Base-by-base conservation (phyloP, 2,329 filamentous ascomycete genomes). In the Pseudogymnoascus sp. region DNA sequence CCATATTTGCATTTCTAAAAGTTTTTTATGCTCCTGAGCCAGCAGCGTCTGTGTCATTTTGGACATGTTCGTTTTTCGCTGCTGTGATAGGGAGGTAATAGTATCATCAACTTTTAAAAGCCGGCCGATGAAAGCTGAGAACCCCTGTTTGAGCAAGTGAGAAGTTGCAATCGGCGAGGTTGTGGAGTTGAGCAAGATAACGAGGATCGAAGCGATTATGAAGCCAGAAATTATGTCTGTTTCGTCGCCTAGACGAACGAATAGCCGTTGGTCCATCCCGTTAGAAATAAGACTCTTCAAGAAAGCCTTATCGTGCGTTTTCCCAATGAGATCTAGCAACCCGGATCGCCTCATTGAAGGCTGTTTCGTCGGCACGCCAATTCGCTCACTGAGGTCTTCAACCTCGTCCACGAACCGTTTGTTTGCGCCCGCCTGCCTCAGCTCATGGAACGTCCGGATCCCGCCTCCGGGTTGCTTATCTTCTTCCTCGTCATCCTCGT, bases 271-370 rank as follows among this genome's bases (percentile, higher is more conserved):
- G 65, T 91, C 89, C 63, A 89, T 84, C 6, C 86, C 85, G 67
- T 91, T 87, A 65, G 92, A 87, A 19, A 89, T 81, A 69, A 96
- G 92, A 65, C 89, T 86, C 16, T 80, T 79, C 29, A 84, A 78
- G 68, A 90, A 92, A 0, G 78, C 79, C 69, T 86, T 86, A 60
- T 87, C 78, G 59, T 82, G 80, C 44, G 87, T 77, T 68, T 84
- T 86, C 50, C 81, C 78, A 1, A 81, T 81, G 44, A 88, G 72
- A 66, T 88, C 85, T 4, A 87, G 74, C 44, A 88, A 74, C 1
- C 83, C 84, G 61, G 81, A 80, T 62, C 85, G 78, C 66, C 86
- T 77, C 69, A 83, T 77, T 0, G 83, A 83, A 6, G 79, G 72
- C 37, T 78, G 76, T 13, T 71, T 68, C 26, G 74, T 75, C 0